Evolutionary conservation across 2,329 filamentous ascomycete species (phyloP), one percentile per base, ranked within the genome.

Genomic region (Didymella pinodella): DNA sequence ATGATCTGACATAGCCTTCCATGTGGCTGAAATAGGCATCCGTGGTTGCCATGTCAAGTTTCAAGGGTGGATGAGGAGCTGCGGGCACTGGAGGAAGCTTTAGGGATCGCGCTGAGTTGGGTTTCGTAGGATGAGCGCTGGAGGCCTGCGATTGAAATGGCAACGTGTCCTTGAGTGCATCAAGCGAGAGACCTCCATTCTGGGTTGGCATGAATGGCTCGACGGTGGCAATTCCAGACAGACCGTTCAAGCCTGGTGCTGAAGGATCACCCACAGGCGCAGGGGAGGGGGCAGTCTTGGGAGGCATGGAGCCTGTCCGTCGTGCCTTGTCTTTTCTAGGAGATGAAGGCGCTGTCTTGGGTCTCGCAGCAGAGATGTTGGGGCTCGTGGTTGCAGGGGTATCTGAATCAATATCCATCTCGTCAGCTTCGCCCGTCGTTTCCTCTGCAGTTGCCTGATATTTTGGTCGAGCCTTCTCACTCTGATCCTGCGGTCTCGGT

Each of bases 61-160:
- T 76, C n/a, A 62, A 69, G 29, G 70, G 84, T 2, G 74, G 69
- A 4, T 22, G 72, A 3, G 86, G 85, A 4, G 82, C 75, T 53
- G 79, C 79, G 0, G 86, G 86, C 7, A 84, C 80, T 6, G 80
- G 78, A 0, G 85, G 85, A 4, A 84, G 78, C 26, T 79, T 75
- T 10, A 86, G 75, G 61, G 64, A 77, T 69, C 61, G 77, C 61
- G 72, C 78, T 50, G 65, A 73, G 61, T 68, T 77, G 56, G 63
- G 63, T 53, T 80, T 79, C 7, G 76, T 78, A 7, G 79, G 80
- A 28, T 81, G 74, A 4, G 74, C 66, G 28, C 78, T 77, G 5
- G 81, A 79, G 3, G 86, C 70, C 40, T 82, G 79, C 2, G 86
- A 88, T 57, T 83, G 74, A 68, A 88, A 89, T 3, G 87, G 87